Evolutionary conservation across 2,329 filamentous ascomycete genomes (phyloP).

Genomic region (Orbilia javanica): DNA sequence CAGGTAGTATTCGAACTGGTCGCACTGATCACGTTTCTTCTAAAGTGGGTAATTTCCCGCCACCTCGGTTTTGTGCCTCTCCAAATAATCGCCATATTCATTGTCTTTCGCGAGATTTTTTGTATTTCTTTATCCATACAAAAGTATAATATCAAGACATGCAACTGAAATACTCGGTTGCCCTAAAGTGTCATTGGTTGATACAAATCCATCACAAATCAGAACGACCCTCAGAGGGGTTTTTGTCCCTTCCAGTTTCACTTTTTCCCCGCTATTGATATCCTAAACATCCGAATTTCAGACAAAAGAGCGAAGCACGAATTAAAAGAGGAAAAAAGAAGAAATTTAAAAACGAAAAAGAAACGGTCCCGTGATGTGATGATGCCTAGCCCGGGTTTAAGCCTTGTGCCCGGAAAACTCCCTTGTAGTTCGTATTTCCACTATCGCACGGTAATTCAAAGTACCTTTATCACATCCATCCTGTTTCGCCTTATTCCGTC

Average conservation of each 20-base stretch:
- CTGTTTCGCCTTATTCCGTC: not conserved
- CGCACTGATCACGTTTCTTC: conserved; percentile 57
- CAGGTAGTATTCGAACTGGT: conserved; percentile 12
- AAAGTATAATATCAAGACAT: conserved; percentile 7
- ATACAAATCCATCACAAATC: conserved; percentile 11
- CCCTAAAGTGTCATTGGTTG: conserved; percentile 46
- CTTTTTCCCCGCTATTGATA: conserved; percentile 5
- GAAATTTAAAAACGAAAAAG: conserved; percentile 14
- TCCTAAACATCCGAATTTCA: conserved; percentile 14
- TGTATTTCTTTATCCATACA: conserved; percentile 15
- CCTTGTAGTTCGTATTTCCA: conserved; percentile 41
- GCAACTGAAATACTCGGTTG: conserved; percentile 24
- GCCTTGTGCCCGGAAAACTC: conserved; percentile 9
- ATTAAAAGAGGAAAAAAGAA: conserved; percentile 18
- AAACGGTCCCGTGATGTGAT: conserved; percentile 33
- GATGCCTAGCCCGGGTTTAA: conserved; percentile 30
- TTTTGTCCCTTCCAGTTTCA: conserved; percentile 25
- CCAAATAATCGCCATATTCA: conserved; percentile 2
- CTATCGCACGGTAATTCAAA: conserved; percentile 18
- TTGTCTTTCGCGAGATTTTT: conserved; percentile 1
- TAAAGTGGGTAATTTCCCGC: conserved; percentile 52
- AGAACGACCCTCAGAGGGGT: not conserved
- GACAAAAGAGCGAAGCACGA: conserved; percentile 10
- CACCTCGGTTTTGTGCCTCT: conserved; percentile 3
- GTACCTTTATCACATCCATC: conserved; percentile 10